Evolutionary conservation across 768 basidiomycete genomes (phyloP).

Genomic region (Cystofilobasidium capitatum): DNA sequence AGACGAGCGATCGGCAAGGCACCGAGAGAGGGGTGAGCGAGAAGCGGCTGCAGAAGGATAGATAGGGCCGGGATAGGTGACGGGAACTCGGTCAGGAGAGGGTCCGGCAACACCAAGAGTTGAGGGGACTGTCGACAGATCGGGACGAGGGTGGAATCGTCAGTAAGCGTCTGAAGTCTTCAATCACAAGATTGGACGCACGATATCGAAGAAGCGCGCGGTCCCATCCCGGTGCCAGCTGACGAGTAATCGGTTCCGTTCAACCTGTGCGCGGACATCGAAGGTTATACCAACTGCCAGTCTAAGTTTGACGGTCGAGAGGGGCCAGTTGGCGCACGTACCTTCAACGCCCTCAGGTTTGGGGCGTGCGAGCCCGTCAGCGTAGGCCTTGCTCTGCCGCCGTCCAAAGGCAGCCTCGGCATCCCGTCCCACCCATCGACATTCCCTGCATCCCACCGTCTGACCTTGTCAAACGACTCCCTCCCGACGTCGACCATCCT

Average conservation of each 20-base stretch:
- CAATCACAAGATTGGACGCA: not conserved
- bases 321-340: conserved; percentile 35
- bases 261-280: conserved; percentile 26
- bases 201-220: conserved; percentile 38
- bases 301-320: not conserved
- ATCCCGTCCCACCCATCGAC: conserved; percentile 43
- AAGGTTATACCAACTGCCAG: not conserved
- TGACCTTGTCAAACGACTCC: conserved; percentile 44
- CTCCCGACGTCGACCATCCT: conserved; percentile 38
- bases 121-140: not conserved
- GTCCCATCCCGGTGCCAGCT: conserved; percentile 56
- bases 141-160: not conserved
- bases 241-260: conserved; percentile 56
- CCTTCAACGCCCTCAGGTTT: conserved; percentile 49
- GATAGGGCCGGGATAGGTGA: conserved; percentile 53
- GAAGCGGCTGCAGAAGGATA: conserved; percentile 50
- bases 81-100: conserved; percentile 57
- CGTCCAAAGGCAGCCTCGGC: conserved; percentile 36
- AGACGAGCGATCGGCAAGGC: conserved; percentile 35
- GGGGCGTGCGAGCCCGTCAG: conserved; percentile 35
- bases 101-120: conserved; percentile 30
- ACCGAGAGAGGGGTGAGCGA: conserved; percentile 39
- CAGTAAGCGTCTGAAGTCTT: not conserved
- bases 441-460: conserved; percentile 48
- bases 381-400: conserved; percentile 36